phyloP scores from a whole-genome alignment of 2,329 filamentous ascomycete species.

The Colletotrichum eleusines region DNA sequence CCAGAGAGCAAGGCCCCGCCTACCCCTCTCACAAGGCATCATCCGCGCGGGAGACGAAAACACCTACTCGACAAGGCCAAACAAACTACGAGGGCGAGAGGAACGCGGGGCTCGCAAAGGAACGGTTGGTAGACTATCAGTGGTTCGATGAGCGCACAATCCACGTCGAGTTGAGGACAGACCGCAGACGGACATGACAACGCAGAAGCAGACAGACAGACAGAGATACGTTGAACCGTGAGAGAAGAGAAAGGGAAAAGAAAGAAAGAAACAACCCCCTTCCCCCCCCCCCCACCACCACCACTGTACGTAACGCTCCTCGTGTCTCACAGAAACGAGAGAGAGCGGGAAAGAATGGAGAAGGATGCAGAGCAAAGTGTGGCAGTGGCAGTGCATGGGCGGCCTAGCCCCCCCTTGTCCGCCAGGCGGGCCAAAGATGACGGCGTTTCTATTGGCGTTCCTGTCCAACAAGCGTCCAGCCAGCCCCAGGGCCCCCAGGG shows the following conservation, averaged over 20 bases:
- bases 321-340: background rate
- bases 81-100: background rate
- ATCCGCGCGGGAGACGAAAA: background rate
- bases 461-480: background rate
- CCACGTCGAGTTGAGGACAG: background rate
- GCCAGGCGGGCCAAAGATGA: background rate
- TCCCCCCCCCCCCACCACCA: too few species aligned
- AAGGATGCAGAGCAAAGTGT: constrained; percentile 10
- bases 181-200: constrained; percentile 3
- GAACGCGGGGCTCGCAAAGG: background rate
- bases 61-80: background rate
- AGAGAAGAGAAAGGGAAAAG: background rate
- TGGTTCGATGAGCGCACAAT: background rate
- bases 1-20: background rate
- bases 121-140: background rate
- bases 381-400: constrained; percentile 35
- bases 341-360: background rate
- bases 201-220: background rate
- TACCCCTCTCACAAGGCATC: constrained; percentile 19
- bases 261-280: background rate
- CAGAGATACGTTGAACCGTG: background rate
- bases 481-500: background rate
- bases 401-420: constrained; percentile 20
- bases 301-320: background rate
- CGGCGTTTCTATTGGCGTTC: constrained; percentile 9